A percentile compares a stretch with the other conserved stretches of the same genome.
phyloP scores from a whole-genome alignment of 257 asterid species.

The Solanum lycopersicoides region DNA sequence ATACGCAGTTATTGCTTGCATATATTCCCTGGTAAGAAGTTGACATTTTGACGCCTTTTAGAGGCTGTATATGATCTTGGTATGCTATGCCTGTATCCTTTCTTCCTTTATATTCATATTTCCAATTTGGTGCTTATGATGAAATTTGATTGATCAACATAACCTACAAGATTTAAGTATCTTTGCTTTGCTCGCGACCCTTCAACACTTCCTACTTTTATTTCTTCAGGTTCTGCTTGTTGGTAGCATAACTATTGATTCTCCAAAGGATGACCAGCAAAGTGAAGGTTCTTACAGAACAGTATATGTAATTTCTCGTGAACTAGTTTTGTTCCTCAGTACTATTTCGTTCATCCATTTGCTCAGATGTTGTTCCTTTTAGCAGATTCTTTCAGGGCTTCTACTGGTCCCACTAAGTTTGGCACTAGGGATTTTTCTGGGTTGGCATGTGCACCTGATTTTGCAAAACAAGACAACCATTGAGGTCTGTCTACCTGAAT shows the following conservation, averaged over 20 bases:
- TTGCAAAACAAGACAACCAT: constrained; percentile 79
- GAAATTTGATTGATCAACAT: background rate
- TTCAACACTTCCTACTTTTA: background rate
- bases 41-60: background rate
- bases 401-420: constrained; percentile 54
- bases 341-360: constrained; percentile 2
- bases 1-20: constrained; percentile 65
- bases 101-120: background rate
- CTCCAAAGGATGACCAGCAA: constrained; percentile 27
- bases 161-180: background rate
- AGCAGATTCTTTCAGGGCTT: constrained; percentile 72
- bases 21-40: constrained; percentile 76
- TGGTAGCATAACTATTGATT: constrained; percentile 54
- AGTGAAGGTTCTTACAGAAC: constrained; percentile 33
- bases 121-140: background rate
- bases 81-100: background rate
- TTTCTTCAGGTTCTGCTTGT: constrained; percentile 48
- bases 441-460: constrained; percentile 77
- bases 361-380: constrained; percentile 13
- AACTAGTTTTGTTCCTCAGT: background rate
- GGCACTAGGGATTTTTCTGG: constrained; percentile 48
- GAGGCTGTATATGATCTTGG: background rate
- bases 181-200: background rate
- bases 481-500: constrained; percentile 39
- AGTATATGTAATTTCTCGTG: constrained; percentile 48